Evolutionary conservation across 306 rosid species (phyloP).

Genomic region (Casuarina glauca): DNA sequence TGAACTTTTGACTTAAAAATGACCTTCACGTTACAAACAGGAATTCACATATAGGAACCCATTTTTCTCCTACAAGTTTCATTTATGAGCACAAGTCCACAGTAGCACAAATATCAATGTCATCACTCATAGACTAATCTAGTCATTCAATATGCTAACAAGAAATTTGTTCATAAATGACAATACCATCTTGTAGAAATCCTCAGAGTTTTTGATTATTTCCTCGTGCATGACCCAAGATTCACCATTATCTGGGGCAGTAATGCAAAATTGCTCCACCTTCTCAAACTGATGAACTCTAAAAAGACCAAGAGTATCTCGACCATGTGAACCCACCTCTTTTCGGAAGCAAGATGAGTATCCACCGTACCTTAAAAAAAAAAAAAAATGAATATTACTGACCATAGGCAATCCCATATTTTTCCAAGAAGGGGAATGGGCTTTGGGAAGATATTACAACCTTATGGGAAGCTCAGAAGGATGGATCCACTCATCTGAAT

Average conservation of each 20-base stretch:
- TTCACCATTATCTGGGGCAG: slow-evolving; percentile 76
- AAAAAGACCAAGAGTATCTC: slow-evolving; percentile 92
- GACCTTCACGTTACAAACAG: too few species aligned
- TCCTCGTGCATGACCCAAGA: slow-evolving; percentile 98
- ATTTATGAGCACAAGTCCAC: background rate
- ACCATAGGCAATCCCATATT: slow-evolving; percentile 8
- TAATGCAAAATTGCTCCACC: slow-evolving; percentile 89
- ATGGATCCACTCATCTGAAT: slow-evolving; percentile 92
- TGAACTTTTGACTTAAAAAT: too few species aligned
- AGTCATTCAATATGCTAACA: background rate
- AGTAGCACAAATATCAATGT: background rate
- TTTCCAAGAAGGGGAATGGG: background rate
- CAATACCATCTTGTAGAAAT: slow-evolving; percentile 69
- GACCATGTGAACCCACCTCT: slow-evolving; percentile 98
- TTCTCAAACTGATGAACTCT: slow-evolving; percentile 97
- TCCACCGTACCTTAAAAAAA: slow-evolving; percentile 70
- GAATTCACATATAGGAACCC: too few species aligned
- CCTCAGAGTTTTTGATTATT: slow-evolving; percentile 91
- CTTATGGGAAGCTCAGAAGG: slow-evolving; percentile 87
- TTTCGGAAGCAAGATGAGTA: slow-evolving; percentile 93
- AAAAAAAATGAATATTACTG: slow-evolving; percentile 7
- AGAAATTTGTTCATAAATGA: background rate
- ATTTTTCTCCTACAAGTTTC: background rate
- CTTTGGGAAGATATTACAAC: slow-evolving; percentile 35
- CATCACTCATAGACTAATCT: background rate